Percentiles rank a stretch among this genome's conserved stretches.
Evolutionary conservation across 1,139 yeast species (phyloP).

Genomic region (Yamadazyma epiphylla): DNA sequence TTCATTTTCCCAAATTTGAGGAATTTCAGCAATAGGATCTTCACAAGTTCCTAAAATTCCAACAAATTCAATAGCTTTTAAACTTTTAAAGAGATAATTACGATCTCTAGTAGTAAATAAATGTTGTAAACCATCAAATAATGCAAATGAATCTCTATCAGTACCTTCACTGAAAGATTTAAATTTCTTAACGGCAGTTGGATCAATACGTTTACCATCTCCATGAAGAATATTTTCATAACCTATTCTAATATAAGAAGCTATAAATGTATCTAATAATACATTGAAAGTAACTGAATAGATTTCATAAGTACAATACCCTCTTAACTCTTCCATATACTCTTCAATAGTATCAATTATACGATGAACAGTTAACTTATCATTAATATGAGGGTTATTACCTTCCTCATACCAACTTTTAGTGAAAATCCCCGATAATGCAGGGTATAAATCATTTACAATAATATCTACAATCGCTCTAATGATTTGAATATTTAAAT

Average conservation of each 20-base stretch:
- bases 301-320: slow-evolving; percentile 44
- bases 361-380: slow-evolving; percentile 47
- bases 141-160: slow-evolving; percentile 59
- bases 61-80: slow-evolving; percentile 61
- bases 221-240: slow-evolving; percentile 46
- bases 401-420: slow-evolving; percentile 46
- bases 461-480: slow-evolving; percentile 63
- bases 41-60: slow-evolving; percentile 63
- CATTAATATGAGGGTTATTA: slow-evolving; percentile 30
- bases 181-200: slow-evolving; percentile 46
- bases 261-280: slow-evolving; percentile 39
- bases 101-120: slow-evolving; percentile 44
- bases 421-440: slow-evolving; percentile 37
- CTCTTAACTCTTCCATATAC: slow-evolving; percentile 62
- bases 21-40: slow-evolving; percentile 43
- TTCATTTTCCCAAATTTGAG: slow-evolving; percentile 55
- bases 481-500: slow-evolving; percentile 67
- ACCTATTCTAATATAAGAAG: slow-evolving; percentile 44
- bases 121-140: slow-evolving; percentile 60
- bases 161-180: slow-evolving; percentile 40
- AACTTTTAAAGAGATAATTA: slow-evolving; percentile 52
- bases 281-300: slow-evolving; percentile 43
- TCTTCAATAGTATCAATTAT: slow-evolving; percentile 73
- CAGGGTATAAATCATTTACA: slow-evolving; percentile 59
- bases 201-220: slow-evolving; percentile 54